Percentiles rank a stretch among this genome's conserved stretches.
Conservation (phyloP, 768 basidiomycete species). For the Suillus lakei region DNA sequence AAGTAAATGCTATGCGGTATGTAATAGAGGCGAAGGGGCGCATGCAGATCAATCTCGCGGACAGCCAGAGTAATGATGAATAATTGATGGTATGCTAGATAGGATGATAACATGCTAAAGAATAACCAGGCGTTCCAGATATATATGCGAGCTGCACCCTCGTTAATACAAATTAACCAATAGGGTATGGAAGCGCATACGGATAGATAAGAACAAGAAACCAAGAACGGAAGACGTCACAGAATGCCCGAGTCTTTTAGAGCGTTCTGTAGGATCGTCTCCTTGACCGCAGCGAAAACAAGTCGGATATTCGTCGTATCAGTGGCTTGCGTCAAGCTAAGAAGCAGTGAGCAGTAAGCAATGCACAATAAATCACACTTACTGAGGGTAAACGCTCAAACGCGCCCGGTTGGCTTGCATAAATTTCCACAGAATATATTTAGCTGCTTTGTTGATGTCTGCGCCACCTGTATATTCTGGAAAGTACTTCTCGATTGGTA, state of each 20-base stretch:
- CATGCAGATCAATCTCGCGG: background rate
- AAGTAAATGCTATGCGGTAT: background rate
- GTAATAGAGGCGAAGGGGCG: background rate
- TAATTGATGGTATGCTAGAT: slow-evolving; percentile 36
- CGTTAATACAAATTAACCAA: slow-evolving; percentile 13
- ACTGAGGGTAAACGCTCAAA: slow-evolving; percentile 92
- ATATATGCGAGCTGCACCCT: slow-evolving; percentile 29
- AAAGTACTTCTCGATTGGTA: slow-evolving; percentile 79
- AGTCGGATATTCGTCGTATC: slow-evolving; percentile 84
- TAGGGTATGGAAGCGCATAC: slow-evolving; percentile 16
- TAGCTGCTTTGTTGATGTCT: slow-evolving; percentile 93
- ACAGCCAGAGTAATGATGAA: slow-evolving; percentile 14
- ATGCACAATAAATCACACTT: slow-evolving; percentile 30
- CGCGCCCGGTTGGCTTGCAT: slow-evolving; percentile 88
- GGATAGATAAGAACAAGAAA: slow-evolving; percentile 23
- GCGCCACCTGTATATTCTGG: slow-evolving; percentile 88
- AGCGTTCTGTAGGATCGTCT: slow-evolving; percentile 92
- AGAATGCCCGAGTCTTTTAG: slow-evolving; percentile 86
- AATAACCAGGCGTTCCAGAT: slow-evolving; percentile 34
- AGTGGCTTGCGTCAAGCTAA: slow-evolving; percentile 84
- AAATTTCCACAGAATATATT: slow-evolving; percentile 94
- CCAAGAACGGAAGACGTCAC: slow-evolving; percentile 29
- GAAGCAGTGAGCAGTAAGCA: background rate
- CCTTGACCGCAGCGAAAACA: slow-evolving; percentile 88
- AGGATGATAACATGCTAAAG: slow-evolving; percentile 26